phyloP scores from a whole-genome alignment of 129 eudicot species.

The Artemisia annua region DNA sequence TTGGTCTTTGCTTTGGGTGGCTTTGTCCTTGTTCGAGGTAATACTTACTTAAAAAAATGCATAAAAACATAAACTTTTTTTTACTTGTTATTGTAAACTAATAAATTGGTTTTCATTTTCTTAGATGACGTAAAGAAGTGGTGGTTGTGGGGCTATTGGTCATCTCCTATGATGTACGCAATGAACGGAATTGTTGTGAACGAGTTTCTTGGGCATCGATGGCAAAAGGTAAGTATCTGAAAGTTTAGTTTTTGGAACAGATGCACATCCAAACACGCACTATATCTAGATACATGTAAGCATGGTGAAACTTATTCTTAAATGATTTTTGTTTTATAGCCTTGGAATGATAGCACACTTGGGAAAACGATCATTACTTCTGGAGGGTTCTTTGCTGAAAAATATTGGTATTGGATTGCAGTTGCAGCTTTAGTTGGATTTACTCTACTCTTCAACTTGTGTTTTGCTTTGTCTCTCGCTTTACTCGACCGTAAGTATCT shows the following conservation, averaged over 20 bases:
- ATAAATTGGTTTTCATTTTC: conserved; percentile 4
- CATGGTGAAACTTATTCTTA: background rate
- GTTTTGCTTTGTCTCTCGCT: conserved; percentile 45
- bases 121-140: conserved; percentile 59
- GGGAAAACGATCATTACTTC: conserved; percentile 47
- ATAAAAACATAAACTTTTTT: background rate
- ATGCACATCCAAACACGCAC: background rate
- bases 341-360: conserved; percentile 25
- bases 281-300: background rate
- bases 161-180: conserved; percentile 84
- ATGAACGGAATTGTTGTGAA: conserved; percentile 69
- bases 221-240: conserved; percentile 35
- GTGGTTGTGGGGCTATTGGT: conserved; percentile 98
- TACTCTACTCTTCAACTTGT: conserved; percentile 45
- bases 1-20: conserved; percentile 50
- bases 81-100: background rate
- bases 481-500: conserved; percentile 58
- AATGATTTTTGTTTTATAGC: conserved; percentile 20
- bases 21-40: conserved; percentile 50
- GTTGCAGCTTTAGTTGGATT: conserved; percentile 56
- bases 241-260: background rate
- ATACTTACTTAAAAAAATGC: background rate
- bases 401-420: conserved; percentile 79
- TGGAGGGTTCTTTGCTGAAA: conserved; percentile 56
- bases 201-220: conserved; percentile 70